Percentiles rank a stretch among this genome's conserved stretches.
These are phyloP conservation scores for Inga laurina DNA, from an alignment of 306 rosid species.

Conservation along the genomic window DNA sequence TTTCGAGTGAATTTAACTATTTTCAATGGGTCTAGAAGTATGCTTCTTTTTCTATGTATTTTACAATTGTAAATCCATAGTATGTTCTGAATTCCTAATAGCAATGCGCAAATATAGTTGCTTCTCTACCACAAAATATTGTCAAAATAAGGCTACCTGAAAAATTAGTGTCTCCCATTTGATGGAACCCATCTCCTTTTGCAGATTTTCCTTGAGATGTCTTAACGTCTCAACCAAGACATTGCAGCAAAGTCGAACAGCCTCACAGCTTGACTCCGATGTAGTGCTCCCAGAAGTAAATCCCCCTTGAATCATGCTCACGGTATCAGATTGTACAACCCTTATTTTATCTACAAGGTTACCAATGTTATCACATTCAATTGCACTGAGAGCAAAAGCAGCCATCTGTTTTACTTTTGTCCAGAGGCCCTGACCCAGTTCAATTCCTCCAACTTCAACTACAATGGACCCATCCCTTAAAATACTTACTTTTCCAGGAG, in stretches of 20 bases:
- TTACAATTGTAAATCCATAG: neutral
- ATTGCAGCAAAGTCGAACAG: conserved; percentile 76
- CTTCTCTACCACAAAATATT: neutral
- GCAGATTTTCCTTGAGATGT: conserved; percentile 62
- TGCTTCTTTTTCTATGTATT: neutral
- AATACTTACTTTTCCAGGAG: conserved; percentile 86
- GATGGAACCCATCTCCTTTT: conserved; percentile 57
- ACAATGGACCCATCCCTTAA: conserved; percentile 70
- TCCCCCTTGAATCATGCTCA: conserved; percentile 91
- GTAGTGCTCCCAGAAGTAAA: conserved; percentile 90
- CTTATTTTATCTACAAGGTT: conserved; percentile 64
- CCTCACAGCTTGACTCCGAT: conserved; percentile 92
- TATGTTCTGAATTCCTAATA: neutral
- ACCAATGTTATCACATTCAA: conserved; percentile 53
- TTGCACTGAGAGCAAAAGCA: conserved; percentile 67
- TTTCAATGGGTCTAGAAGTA: neutral
- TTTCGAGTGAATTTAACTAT: too few species aligned
- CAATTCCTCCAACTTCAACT: conserved; percentile 96
- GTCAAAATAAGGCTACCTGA: conserved; percentile 53
- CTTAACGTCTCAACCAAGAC: conserved; percentile 75
- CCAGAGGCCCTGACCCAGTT: conserved; percentile 98
- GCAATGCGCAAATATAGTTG: neutral
- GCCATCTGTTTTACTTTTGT: conserved; percentile 92
- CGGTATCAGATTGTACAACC: conserved; percentile 75
- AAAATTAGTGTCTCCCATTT: conserved; percentile 75